Evolutionary conservation across 345 rosid genomes (phyloP).

Genomic region (Physaria fendleri): DNA sequence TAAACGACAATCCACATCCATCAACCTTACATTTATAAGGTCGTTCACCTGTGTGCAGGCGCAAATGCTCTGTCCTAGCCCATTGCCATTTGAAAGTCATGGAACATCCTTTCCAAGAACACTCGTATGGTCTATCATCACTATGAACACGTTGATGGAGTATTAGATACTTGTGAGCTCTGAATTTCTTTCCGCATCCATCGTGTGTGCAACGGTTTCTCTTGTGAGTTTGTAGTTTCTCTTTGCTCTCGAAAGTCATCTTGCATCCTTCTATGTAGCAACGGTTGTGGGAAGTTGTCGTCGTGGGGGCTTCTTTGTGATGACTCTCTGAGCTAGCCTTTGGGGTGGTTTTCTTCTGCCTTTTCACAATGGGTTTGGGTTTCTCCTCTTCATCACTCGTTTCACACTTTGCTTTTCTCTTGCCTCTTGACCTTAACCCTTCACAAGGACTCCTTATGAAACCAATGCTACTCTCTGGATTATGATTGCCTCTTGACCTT

Average conservation of each 20-base stretch:
- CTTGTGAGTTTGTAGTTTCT: slow-evolving; percentile 58
- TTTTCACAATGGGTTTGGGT: slow-evolving; percentile 31
- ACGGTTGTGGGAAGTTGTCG: slow-evolving; percentile 30
- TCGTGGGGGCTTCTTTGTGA: slow-evolving; percentile 17
- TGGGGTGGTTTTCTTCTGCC: slow-evolving; percentile 31
- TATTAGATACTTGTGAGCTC: slow-evolving; percentile 72
- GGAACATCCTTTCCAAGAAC: slow-evolving; percentile 89
- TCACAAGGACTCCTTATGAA: slow-evolving; percentile 94
- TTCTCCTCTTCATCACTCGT: slow-evolving; percentile 30
- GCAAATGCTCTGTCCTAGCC: slow-evolving; percentile 97
- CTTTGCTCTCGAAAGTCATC: slow-evolving; percentile 74
- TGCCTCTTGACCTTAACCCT: slow-evolving; percentile 82
- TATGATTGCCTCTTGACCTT: slow-evolving; percentile 70
- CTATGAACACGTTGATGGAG: slow-evolving; percentile 91
- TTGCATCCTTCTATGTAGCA: slow-evolving; percentile 82
- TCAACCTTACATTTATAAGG: slow-evolving; percentile 82
- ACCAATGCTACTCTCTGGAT: slow-evolving; percentile 22
- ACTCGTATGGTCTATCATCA: slow-evolving; percentile 75
- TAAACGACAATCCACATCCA: slow-evolving; percentile 77
- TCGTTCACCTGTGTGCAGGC: slow-evolving; percentile 90
- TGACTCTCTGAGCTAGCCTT: slow-evolving; percentile 18
- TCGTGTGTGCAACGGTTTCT: slow-evolving; percentile 69
- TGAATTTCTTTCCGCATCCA: slow-evolving; percentile 78
- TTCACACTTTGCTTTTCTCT: slow-evolving; percentile 31
- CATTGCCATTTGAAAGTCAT: slow-evolving; percentile 98